A percentile compares a stretch with the other conserved stretches of the same genome.
These are phyloP conservation scores for Entonaema liquescens DNA, from an alignment of 495 filamentous ascomycete genomes.

Conservation along the genomic window DNA sequence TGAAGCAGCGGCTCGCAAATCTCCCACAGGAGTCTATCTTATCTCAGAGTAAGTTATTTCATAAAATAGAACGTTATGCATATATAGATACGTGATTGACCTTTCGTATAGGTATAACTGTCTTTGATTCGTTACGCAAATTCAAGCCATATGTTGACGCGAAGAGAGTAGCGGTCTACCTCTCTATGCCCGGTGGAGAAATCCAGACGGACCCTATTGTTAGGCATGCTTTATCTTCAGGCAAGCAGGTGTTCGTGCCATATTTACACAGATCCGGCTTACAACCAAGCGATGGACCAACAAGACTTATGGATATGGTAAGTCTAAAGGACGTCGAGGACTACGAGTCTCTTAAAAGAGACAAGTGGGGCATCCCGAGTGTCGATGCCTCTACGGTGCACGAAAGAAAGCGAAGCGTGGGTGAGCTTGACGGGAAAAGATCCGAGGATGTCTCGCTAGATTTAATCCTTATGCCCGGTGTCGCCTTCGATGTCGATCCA, in stretches of 20 bases:
- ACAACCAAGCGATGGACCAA: slow-evolving; percentile 54
- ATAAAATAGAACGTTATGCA: slow-evolving; percentile 1
- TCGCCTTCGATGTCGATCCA: slow-evolving; percentile 80
- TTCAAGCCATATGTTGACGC: slow-evolving; percentile 71
- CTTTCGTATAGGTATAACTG: slow-evolving; percentile 61
- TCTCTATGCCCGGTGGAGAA: slow-evolving; percentile 90
- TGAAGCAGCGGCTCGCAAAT: slow-evolving; percentile 68
- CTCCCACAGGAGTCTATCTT: slow-evolving; percentile 65
- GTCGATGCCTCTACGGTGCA: slow-evolving; percentile 68
- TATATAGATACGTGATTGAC: slow-evolving; percentile 17
- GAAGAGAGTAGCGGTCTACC: slow-evolving; percentile 79
- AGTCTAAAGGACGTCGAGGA: slow-evolving; percentile 74
- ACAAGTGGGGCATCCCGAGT: slow-evolving; percentile 93
- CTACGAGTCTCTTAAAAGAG: slow-evolving; percentile 75
- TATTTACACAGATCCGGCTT: slow-evolving; percentile 74
- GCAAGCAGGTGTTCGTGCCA: slow-evolving; percentile 90
- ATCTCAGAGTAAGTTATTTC: slow-evolving; percentile 70
- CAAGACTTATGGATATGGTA: slow-evolving; percentile 92
- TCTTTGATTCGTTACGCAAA: slow-evolving; percentile 64
- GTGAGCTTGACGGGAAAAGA: slow-evolving; percentile 57
- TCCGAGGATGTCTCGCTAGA: slow-evolving; percentile 68
- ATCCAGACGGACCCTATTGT: slow-evolving; percentile 83
- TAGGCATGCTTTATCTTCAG: slow-evolving; percentile 74
- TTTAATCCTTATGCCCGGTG: slow-evolving; percentile 89
- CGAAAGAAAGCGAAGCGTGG: slow-evolving; percentile 73